A percentile compares a stretch with the other conserved stretches of the same genome.
These are phyloP conservation scores for Erysimum cheiranthoides DNA, from an alignment of 345 rosid species.

Conservation along the genomic window DNA sequence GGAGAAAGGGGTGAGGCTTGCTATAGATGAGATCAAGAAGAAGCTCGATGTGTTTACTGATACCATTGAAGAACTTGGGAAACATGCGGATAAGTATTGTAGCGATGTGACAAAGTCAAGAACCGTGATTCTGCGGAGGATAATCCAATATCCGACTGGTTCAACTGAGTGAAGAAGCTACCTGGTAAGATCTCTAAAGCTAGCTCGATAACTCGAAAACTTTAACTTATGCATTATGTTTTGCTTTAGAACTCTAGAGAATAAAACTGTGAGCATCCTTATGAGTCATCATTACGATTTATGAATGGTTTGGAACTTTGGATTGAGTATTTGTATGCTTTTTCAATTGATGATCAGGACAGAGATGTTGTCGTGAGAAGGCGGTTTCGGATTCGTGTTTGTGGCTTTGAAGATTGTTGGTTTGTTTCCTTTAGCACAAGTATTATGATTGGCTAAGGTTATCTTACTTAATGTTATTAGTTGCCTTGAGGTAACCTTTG, in stretches of 20 bases:
- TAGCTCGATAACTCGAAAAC: neutral
- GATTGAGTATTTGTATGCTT: conserved; percentile 10
- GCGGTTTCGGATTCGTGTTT: conserved; percentile 3
- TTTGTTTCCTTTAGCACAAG: conserved; percentile 38
- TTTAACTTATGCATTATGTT: conserved; percentile 12
- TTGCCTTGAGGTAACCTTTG: conserved; percentile 35
- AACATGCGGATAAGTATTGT: conserved; percentile 71
- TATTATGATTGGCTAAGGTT: conserved; percentile 31
- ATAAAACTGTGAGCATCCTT: neutral
- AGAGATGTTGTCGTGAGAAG: conserved; percentile 41
- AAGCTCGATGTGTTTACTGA: conserved; percentile 62
- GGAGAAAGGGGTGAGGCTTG: conserved; percentile 64
- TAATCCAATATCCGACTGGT: conserved; percentile 52
- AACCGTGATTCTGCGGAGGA: conserved; percentile 69
- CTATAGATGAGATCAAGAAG: conserved; percentile 83
- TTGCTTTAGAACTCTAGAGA: neutral
- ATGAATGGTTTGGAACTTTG: conserved; percentile 13
- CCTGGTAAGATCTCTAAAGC: conserved; percentile 29
- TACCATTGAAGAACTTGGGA: conserved; percentile 63
- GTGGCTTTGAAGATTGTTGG: conserved; percentile 39
- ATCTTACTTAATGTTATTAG: conserved; percentile 35
- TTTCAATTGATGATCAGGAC: conserved; percentile 39
- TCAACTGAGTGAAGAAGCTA: conserved; percentile 44
- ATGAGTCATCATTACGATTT: conserved; percentile 1
- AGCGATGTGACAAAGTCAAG: conserved; percentile 74